Evolutionary conservation across 179 eudicot species (phyloP).

Genomic region (Gypsophila paniculata): DNA sequence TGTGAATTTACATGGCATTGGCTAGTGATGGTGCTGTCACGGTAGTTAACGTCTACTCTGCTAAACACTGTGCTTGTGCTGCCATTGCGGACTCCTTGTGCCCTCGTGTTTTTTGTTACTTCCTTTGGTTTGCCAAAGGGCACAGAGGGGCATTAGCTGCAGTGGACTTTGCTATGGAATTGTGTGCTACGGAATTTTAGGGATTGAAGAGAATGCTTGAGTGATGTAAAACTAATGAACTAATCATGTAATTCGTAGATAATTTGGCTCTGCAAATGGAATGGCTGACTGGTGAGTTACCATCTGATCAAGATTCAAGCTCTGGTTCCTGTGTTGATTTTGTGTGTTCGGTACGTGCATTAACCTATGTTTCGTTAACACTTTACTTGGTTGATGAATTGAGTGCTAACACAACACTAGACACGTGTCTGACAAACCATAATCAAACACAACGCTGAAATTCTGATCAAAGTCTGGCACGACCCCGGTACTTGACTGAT

Average conservation of each 20-base stretch:
- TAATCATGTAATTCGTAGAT: neutral
- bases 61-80: neutral
- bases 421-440: too few relatives aligned
- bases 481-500: too few relatives aligned
- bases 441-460: too few relatives aligned
- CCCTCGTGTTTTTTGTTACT: neutral
- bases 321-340: neutral
- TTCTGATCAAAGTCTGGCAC: too few relatives aligned
- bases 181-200: neutral
- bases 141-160: neutral
- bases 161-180: neutral
- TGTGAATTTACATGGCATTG: too few relatives aligned
- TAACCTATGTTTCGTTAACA: too few relatives aligned
- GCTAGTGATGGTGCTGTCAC: too few relatives aligned
- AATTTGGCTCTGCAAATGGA: neutral
- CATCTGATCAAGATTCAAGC: neutral
- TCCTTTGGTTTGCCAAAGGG: neutral
- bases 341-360: slow-evolving; percentile 6
- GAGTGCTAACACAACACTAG: too few relatives aligned
- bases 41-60: neutral
- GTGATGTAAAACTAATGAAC: neutral
- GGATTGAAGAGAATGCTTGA: neutral
- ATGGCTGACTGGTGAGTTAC: neutral
- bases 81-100: neutral
- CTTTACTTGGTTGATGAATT: too few relatives aligned